Conservation (phyloP, 176 grass and related monocot genomes). For the Avena atlantica region DNA sequence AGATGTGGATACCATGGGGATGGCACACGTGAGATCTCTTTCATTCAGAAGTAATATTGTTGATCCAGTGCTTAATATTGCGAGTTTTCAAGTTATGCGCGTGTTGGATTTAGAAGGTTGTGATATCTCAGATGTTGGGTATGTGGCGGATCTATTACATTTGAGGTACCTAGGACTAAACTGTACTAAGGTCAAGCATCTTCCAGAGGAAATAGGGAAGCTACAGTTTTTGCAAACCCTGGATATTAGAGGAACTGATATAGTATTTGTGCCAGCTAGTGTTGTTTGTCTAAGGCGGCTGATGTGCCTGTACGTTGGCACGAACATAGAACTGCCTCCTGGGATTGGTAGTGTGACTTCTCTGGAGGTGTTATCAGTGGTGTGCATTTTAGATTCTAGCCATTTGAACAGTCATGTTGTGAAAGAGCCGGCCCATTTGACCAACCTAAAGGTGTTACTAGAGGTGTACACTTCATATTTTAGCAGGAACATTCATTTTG, state of each 20-base stretch:
- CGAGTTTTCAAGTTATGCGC: no score
- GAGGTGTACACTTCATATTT: background rate
- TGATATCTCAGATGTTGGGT: background rate
- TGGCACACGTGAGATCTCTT: background rate
- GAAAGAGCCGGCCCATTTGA: background rate
- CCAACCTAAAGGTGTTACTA: no score
- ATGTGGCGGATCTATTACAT: background rate
- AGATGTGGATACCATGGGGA: background rate
- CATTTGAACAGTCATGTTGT: background rate
- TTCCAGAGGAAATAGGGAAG: no score
- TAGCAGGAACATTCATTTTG: background rate
- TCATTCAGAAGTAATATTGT: rapidly evolving
- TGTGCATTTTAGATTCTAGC: background rate
- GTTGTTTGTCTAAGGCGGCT: no score
- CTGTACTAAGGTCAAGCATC: background rate
- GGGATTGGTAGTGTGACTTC: no score
- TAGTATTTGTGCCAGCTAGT: no score
- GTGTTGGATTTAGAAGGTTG: background rate
- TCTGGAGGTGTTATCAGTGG: no score
- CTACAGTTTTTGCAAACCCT: no score
- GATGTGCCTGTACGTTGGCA: no score
- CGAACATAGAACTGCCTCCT: rapidly evolving
- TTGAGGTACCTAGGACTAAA: background rate
- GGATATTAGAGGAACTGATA: no score
- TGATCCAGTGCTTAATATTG: no score